phyloP scores from a whole-genome alignment of 225 moss, liverwort and hornwort species.

The Takakia lepidozioides region DNA sequence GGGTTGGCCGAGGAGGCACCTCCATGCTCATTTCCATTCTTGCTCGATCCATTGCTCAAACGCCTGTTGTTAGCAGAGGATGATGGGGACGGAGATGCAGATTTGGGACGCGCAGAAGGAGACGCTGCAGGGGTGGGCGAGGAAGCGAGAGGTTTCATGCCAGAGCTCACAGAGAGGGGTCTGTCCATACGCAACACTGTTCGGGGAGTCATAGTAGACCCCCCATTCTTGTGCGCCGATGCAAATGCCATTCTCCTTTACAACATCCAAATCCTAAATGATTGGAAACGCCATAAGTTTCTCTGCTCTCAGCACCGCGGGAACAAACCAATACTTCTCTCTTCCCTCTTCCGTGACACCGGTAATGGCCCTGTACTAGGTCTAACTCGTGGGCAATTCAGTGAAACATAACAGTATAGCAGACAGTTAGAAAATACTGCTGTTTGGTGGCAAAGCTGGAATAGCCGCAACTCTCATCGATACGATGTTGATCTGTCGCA shows the following conservation, averaged over 20 bases:
- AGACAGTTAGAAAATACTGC: too few species aligned
- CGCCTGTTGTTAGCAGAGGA: constrained; percentile 41
- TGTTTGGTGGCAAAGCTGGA: too few species aligned
- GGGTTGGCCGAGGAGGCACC: constrained; percentile 1
- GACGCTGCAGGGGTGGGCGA: constrained; percentile 38
- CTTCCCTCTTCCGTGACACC: too few species aligned
- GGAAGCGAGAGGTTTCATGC: constrained; percentile 26
- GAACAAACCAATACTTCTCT: too few species aligned
- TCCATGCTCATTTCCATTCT: constrained; percentile 58
- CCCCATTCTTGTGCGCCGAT: constrained; percentile 79
- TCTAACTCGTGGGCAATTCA: too few species aligned
- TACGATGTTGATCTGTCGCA: too few species aligned
- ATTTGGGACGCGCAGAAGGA: constrained; percentile 73
- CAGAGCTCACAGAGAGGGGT: constrained; percentile 59
- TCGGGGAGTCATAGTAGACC: constrained; percentile 44
- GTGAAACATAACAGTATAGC: too few species aligned
- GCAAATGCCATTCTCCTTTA: constrained; percentile 85
- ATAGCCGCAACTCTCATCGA: too few species aligned
- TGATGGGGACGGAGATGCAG: constrained; percentile 55
- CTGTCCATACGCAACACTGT: constrained; percentile 55
- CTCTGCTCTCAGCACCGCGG: too few species aligned
- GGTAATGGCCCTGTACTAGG: too few species aligned
- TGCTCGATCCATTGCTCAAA: constrained; percentile 47
- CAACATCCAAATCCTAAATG: too few species aligned
- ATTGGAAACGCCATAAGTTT: too few species aligned